Percentiles rank a stretch among this genome's conserved stretches.
phyloP scores from a whole-genome alignment of 2,329 filamentous ascomycete genomes.

The Monilinia fructigena region DNA sequence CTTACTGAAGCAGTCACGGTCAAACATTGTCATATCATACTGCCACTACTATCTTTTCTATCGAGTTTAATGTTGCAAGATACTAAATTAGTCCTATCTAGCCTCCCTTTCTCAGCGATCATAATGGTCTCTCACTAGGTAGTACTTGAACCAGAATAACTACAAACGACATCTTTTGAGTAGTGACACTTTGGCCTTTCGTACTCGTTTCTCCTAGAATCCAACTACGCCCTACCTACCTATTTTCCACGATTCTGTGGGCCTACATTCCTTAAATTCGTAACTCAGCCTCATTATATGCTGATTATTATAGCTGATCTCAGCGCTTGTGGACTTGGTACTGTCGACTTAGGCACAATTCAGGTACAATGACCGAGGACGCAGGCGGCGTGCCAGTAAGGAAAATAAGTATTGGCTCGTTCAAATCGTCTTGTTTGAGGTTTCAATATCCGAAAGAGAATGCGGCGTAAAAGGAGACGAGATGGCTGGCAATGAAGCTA shows the following conservation, averaged over 20 bases:
- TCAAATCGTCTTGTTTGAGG: no score
- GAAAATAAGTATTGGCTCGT: no score
- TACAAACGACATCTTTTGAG: not conserved
- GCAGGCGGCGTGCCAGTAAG: not conserved
- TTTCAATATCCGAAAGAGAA: no score
- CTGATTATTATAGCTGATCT: not conserved
- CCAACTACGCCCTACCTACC: not conserved
- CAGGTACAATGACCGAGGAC: not conserved
- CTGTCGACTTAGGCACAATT: not conserved
- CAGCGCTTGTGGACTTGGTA: conserved; percentile 14
- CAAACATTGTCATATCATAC: not conserved
- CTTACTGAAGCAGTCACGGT: not conserved
- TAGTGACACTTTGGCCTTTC: not conserved
- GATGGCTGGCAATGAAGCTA: no score
- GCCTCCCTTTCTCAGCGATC: not conserved
- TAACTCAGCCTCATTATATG: conserved; percentile 9
- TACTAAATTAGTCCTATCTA: not conserved
- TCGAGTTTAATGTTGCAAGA: no score
- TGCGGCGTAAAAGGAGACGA: no score
- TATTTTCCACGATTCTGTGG: no score
- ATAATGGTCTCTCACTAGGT: no score
- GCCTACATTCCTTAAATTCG: not conserved
- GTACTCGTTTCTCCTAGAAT: conserved; percentile 4
- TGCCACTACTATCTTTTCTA: not conserved
- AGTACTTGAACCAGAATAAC: no score